These are phyloP conservation scores for Aspergillus cristatus DNA, from an alignment of 495 filamentous ascomycete species.

Conservation along the genomic window DNA sequence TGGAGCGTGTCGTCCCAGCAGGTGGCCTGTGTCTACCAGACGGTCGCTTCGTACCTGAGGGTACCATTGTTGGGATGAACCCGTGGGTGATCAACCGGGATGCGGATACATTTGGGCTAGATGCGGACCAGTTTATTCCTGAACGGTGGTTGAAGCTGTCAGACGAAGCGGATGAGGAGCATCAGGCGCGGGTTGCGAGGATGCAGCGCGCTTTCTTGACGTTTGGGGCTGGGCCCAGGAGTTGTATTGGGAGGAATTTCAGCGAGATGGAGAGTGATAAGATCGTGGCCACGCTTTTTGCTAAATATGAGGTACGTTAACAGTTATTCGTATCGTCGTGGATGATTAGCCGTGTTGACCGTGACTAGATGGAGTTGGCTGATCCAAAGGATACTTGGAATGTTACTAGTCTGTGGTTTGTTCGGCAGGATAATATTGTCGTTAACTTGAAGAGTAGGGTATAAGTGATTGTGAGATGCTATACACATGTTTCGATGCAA, in stretches of 20 bases:
- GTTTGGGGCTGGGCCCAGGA: conserved; percentile 53
- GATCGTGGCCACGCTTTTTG: conserved; percentile 60
- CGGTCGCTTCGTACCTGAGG: conserved; percentile 37
- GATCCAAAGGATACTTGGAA: conserved; percentile 20
- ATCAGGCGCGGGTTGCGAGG: conserved; percentile 10
- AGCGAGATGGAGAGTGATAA: conserved; percentile 68
- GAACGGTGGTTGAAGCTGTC: conserved; percentile 12
- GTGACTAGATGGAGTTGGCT: conserved; percentile 16
- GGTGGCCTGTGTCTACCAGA: conserved; percentile 44
- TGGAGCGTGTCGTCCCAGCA: conserved; percentile 56
- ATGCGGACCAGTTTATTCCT: conserved; percentile 41
- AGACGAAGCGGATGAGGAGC: conserved; percentile 17
- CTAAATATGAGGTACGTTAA: conserved; percentile 49
- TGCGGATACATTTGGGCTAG: conserved; percentile 42
- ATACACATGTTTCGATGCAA: too few relatives aligned
- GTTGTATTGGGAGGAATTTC: conserved; percentile 63
- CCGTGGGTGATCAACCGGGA: conserved; percentile 50
- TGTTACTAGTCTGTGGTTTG: conserved; percentile 27
- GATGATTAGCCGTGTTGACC: conserved; percentile 1
- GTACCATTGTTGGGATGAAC: conserved; percentile 52
- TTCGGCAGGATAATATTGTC: conserved; percentile 17
- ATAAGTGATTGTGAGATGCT: neutral
- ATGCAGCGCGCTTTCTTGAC: conserved; percentile 29
- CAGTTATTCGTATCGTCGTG: neutral
- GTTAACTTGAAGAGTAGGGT: conserved; percentile 5